Evolutionary conservation across 2,329 filamentous ascomycete species (phyloP).

Genomic region (Epichloe hybrida): DNA sequence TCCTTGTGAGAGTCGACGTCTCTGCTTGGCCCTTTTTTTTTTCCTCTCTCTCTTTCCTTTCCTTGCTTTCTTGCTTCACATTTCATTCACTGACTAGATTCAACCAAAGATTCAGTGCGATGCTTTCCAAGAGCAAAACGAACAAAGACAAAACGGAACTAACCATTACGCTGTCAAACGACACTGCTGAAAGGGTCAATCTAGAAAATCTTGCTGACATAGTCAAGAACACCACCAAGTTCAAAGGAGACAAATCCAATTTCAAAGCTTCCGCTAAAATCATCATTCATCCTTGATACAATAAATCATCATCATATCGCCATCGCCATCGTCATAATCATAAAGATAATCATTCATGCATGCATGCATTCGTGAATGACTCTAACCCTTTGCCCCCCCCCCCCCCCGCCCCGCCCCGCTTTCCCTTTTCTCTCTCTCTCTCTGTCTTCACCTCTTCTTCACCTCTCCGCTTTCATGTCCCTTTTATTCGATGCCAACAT

Average conservation of each 20-base stretch:
- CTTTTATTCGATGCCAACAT: not conserved
- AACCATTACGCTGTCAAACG: conserved; percentile 19
- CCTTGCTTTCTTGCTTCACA: not conserved
- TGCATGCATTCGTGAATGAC: not conserved
- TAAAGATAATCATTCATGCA: not conserved
- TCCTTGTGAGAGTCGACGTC: not conserved
- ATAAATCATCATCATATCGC: not conserved
- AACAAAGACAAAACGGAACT: conserved; percentile 25
- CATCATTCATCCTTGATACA: not conserved
- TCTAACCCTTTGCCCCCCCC: not conserved
- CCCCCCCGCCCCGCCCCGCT: too few species aligned
- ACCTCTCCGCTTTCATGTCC: not conserved
- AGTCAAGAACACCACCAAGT: conserved; percentile 22
- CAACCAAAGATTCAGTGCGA: conserved; percentile 1
- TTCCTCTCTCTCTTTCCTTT: too few species aligned
- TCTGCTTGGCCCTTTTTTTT: not conserved
- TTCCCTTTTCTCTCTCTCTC: too few species aligned
- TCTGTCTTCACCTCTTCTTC: not conserved
- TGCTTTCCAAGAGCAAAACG: conserved; percentile 7
- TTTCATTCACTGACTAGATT: not conserved
- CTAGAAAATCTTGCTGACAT: conserved; percentile 19
- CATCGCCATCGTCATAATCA: conserved; percentile 3
- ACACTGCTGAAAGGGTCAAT: conserved; percentile 17
- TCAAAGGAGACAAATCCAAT: conserved; percentile 15
- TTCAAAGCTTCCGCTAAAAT: conserved; percentile 21